A percentile compares a stretch with the other conserved stretches of the same genome.
These are phyloP conservation scores for Solanum rostratum DNA, from an alignment of 257 asterid species.

Conservation along the genomic window DNA sequence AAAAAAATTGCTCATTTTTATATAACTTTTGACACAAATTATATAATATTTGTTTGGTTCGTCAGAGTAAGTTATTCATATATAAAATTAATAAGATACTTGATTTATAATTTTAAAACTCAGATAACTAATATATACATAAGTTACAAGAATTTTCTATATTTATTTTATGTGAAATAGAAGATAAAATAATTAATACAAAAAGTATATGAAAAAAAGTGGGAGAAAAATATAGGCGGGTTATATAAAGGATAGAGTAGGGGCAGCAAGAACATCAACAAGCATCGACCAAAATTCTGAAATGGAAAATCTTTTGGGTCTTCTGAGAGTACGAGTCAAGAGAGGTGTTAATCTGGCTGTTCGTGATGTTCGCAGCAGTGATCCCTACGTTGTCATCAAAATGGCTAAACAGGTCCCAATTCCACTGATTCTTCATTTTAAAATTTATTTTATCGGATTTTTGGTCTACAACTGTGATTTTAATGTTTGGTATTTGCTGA, in stretches of 20 bases:
- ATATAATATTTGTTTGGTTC: too few relatives aligned
- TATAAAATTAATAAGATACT: too few relatives aligned
- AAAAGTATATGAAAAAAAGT: too few relatives aligned
- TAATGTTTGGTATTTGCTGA: background rate
- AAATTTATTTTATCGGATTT: background rate
- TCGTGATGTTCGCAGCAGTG: slow-evolving; percentile 79
- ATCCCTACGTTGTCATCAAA: slow-evolving; percentile 36
- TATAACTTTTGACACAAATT: background rate
- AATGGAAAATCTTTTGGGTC: slow-evolving; percentile 58
- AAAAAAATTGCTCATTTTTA: too few relatives aligned
- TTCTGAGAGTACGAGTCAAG: slow-evolving; percentile 54
- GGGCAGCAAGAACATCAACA: background rate
- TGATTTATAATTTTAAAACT: too few relatives aligned
- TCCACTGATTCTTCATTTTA: background rate
- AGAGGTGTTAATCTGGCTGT: slow-evolving; percentile 81
- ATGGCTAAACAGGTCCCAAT: background rate
- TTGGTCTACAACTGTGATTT: background rate
- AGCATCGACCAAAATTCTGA: background rate
- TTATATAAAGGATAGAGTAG: background rate
- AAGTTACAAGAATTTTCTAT: too few relatives aligned
- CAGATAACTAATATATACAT: too few relatives aligned
- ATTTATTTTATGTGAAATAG: too few relatives aligned
- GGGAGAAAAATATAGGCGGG: too few relatives aligned
- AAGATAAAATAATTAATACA: too few relatives aligned
- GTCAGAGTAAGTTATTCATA: background rate